These are phyloP conservation scores for Paxillus rubicundulus DNA, from an alignment of 768 basidiomycete genomes.

Conservation along the genomic window DNA sequence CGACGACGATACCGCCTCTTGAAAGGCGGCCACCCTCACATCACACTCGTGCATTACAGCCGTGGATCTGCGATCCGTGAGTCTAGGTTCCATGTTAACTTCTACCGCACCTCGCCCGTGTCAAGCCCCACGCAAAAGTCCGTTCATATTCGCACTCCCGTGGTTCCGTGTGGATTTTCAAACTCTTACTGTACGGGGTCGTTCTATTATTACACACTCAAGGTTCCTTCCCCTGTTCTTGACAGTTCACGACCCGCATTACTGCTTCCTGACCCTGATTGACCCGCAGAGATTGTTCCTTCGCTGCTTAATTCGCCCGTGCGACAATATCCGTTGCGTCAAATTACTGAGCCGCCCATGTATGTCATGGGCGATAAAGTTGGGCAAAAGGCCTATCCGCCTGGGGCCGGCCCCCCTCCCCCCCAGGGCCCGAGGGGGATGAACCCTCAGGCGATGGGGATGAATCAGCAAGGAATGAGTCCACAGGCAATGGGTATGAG, in stretches of 20 bases:
- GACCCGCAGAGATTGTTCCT: conserved; percentile 53
- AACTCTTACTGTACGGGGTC: not conserved
- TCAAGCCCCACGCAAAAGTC: conserved; percentile 13
- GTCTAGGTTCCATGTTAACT: conserved; percentile 28
- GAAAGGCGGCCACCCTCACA: conserved; percentile 70
- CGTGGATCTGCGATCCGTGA: conserved; percentile 61
- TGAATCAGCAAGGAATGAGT: conserved; percentile 27
- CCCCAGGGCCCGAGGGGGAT: conserved; percentile 27
- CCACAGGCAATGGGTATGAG: conserved; percentile 23
- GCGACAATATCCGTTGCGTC: conserved; percentile 69
- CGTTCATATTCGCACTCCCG: conserved; percentile 9
- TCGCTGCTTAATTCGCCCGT: conserved; percentile 57
- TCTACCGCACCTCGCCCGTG: conserved; percentile 10
- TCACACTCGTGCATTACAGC: conserved; percentile 76
- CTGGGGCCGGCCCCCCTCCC: conserved; percentile 34
- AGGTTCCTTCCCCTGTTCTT: not conserved
- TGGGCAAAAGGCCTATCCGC: conserved; percentile 60
- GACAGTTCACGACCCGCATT: no score
- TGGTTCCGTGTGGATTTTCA: not conserved
- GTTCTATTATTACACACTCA: not conserved
- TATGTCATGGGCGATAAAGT: conserved; percentile 71
- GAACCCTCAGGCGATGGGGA: conserved; percentile 22
- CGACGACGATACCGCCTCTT: conserved; percentile 69
- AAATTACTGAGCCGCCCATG: conserved; percentile 61
- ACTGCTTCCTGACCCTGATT: conserved; percentile 9